phyloP scores from a whole-genome alignment of 345 rosid genomes.

The Ricinus communis region DNA sequence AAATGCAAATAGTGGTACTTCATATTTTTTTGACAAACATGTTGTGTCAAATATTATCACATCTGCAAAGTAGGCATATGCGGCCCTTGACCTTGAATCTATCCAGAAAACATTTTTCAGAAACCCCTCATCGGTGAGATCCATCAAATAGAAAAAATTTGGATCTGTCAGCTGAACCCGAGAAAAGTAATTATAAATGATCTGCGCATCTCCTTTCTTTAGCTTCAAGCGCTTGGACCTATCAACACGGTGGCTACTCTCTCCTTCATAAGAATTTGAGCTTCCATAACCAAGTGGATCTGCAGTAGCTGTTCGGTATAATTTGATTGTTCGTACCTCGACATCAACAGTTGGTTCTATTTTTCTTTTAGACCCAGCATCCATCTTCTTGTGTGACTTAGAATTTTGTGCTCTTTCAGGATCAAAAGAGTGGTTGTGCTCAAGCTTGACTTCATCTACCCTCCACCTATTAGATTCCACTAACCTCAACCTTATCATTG shows the following conservation, averaged over 20 bases:
- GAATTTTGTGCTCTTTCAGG: slow-evolving; percentile 31
- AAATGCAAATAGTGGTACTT: slow-evolving; percentile 59
- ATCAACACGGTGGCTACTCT: slow-evolving; percentile 21
- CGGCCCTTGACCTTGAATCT: slow-evolving; percentile 56
- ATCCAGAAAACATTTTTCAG: slow-evolving; percentile 67
- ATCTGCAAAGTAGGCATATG: slow-evolving; percentile 56
- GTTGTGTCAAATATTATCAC: slow-evolving; percentile 57
- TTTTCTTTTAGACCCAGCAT: slow-evolving; percentile 50
- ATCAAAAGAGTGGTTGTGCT: slow-evolving; percentile 29
- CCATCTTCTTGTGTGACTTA: slow-evolving; percentile 42
- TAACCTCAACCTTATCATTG: slow-evolving; percentile 30
- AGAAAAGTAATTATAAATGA: slow-evolving; percentile 58
- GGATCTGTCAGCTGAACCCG: slow-evolving; percentile 69
- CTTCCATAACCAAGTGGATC: slow-evolving; percentile 49
- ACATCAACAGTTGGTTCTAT: slow-evolving; percentile 45
- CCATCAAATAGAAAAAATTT: slow-evolving; percentile 65
- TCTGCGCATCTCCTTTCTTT: slow-evolving; percentile 55
- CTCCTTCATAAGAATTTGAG: slow-evolving; percentile 32
- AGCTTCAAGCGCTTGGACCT: slow-evolving; percentile 47
- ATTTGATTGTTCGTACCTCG: slow-evolving; percentile 53
- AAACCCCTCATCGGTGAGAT: slow-evolving; percentile 64
- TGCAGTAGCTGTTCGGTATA: slow-evolving; percentile 54
- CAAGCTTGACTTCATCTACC: slow-evolving; percentile 31
- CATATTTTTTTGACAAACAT: slow-evolving; percentile 49
- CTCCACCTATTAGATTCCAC: slow-evolving; percentile 35